Evolutionary conservation across 1,284 basidiomycete genomes (phyloP).

Genomic region (Caloboletus firmus): DNA sequence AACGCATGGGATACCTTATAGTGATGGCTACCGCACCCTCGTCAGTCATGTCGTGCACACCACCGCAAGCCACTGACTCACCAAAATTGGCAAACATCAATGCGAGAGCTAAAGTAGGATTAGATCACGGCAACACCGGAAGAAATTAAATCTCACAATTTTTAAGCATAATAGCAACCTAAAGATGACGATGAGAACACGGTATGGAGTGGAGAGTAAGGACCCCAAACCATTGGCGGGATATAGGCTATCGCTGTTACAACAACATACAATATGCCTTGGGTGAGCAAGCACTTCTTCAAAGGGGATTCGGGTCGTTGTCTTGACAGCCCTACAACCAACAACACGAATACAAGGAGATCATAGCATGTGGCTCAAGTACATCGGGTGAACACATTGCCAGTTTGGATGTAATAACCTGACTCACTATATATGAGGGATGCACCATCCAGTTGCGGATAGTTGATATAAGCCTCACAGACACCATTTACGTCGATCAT

Average conservation of each 20-base stretch:
- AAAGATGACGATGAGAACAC: background rate
- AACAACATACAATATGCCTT: constrained; percentile 23
- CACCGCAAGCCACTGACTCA: background rate
- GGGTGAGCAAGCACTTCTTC: constrained; percentile 11
- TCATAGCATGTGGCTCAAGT: constrained; percentile 16
- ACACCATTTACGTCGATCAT: background rate
- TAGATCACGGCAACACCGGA: background rate
- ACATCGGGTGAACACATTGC: background rate
- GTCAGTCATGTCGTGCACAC: constrained; percentile 4
- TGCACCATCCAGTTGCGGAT: background rate
- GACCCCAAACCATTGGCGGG: constrained; percentile 7
- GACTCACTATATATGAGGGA: constrained; percentile 21
- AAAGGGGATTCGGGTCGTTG: constrained; percentile 15
- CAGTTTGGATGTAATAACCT: background rate
- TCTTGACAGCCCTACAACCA: constrained; percentile 13
- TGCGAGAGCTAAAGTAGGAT: background rate
- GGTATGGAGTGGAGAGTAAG: too few relatives aligned
- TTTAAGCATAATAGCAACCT: constrained; percentile 10
- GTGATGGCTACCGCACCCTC: constrained; percentile 1
- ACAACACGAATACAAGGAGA: constrained; percentile 20
- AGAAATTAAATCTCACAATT: constrained; percentile 4
- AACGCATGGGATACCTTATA: constrained; percentile 10
- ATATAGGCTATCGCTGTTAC: constrained; percentile 10
- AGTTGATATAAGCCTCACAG: background rate
- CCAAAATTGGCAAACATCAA: background rate